Conservation (phyloP, 352 stramenopile genomes). For the Elongisporangium undulatum region DNA sequence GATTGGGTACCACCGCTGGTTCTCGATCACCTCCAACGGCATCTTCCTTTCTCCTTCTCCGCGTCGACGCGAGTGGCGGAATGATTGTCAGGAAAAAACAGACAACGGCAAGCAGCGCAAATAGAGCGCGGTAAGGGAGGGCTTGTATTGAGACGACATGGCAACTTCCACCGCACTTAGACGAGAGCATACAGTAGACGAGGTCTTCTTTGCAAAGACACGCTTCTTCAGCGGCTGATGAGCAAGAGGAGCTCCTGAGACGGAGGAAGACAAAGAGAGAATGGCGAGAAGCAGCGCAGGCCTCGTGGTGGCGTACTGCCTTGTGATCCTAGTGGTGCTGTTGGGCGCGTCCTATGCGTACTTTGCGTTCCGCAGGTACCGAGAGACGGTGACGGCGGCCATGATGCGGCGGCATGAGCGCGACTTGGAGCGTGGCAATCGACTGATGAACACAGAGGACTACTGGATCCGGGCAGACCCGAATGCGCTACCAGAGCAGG, state of each 20-base stretch:
- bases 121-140: no score
- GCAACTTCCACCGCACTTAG: no score
- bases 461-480: constrained; percentile 16
- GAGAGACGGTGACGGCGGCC: constrained; percentile 16
- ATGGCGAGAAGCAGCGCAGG: no score
- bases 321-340: constrained; percentile 26
- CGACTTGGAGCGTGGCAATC: constrained; percentile 16
- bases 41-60: constrained; percentile 8
- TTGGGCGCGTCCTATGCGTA: constrained; percentile 16
- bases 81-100: no score
- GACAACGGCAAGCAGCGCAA: no score
- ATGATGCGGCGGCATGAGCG: constrained; percentile 23
- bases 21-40: constrained; percentile 77
- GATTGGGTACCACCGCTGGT: constrained; percentile 82
- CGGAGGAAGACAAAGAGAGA: no score
- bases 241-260: no score
- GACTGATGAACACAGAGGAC: constrained; percentile 15
- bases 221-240: no score
- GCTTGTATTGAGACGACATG: no score
- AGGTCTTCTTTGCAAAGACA: no score
- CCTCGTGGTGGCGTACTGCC: constrained; percentile 11
- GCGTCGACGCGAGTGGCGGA: no score
- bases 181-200: no score
- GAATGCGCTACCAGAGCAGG: constrained; percentile 6
- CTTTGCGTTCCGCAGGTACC: constrained; percentile 21